Evolutionary conservation across 805 yeast genomes (phyloP).

Genomic region (Starmerella bombicola): DNA sequence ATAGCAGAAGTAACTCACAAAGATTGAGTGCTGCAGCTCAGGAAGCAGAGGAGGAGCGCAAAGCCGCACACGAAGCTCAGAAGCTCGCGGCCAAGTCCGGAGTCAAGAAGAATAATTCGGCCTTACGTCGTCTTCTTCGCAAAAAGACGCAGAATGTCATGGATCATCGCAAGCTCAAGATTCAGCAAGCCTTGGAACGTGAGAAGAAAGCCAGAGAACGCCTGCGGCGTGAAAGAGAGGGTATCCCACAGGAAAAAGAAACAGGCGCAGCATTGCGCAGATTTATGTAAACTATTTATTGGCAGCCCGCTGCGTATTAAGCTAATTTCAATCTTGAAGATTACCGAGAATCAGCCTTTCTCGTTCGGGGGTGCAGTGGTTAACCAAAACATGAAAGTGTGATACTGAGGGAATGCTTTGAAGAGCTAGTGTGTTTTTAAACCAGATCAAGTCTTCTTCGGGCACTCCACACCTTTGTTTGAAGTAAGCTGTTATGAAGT

Average conservation of each 20-base stretch:
- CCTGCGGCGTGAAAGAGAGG: slow-evolving; percentile 14
- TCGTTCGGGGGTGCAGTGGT: slow-evolving; percentile 5
- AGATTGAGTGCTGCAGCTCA: slow-evolving; percentile 44
- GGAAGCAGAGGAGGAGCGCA: slow-evolving; percentile 33
- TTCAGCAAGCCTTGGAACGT: slow-evolving; percentile 57
- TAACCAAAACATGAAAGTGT: slow-evolving; percentile 43
- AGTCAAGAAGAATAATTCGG: slow-evolving; percentile 69
- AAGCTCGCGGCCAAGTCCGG: slow-evolving; percentile 54
- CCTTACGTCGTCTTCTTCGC: slow-evolving; percentile 64
- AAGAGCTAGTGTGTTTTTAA: slow-evolving; percentile 44
- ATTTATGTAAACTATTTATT: slow-evolving; percentile 21
- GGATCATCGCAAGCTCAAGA: slow-evolving; percentile 68
- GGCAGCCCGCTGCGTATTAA: background rate
- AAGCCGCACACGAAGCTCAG: slow-evolving; percentile 37
- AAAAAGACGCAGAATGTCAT: slow-evolving; percentile 76
- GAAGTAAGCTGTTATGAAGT: slow-evolving; percentile 35
- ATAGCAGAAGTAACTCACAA: slow-evolving; percentile 48
- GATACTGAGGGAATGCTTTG: slow-evolving; percentile 45
- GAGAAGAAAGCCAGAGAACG: slow-evolving; percentile 41
- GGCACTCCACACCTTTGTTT: slow-evolving; percentile 30
- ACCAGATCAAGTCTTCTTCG: slow-evolving; percentile 38
- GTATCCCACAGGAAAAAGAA: slow-evolving; percentile 18
- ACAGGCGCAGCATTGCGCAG: slow-evolving; percentile 23
- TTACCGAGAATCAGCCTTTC: background rate
- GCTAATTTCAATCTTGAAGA: background rate